Conservation (phyloP, 2,329 filamentous ascomycete genomes). For the Ascochyta lentis region DNA sequence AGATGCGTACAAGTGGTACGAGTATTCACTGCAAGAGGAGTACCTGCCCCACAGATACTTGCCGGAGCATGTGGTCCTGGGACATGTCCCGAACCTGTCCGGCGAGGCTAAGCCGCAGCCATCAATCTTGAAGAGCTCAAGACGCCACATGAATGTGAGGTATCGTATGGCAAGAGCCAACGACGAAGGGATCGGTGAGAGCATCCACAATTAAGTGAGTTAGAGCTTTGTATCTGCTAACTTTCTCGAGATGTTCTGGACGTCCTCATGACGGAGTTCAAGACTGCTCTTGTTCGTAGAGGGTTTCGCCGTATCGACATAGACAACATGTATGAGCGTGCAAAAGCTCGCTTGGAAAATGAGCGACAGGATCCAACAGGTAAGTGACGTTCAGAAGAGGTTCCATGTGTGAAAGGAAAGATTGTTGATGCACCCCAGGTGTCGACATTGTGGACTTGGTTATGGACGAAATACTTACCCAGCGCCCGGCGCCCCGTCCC, state of each 20-base stretch:
- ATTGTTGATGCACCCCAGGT: constrained; percentile 8
- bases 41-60: constrained; percentile 34
- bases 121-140: constrained; percentile 1
- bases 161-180: constrained; percentile 35
- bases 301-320: constrained; percentile 30
- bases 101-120: constrained; percentile 23
- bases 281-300: constrained; percentile 22
- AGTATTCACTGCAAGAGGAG: constrained; percentile 36
- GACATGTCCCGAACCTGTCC: constrained; percentile 23
- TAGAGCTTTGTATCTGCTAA: not conserved
- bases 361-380: constrained; percentile 28
- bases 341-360: constrained; percentile 22
- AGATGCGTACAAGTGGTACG: constrained; percentile 41
- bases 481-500: not conserved
- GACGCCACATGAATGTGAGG: constrained; percentile 24
- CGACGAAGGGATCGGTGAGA: constrained; percentile 34
- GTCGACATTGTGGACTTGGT: constrained; percentile 39
- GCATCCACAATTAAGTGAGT: not conserved
- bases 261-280: constrained; percentile 33
- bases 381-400: not conserved
- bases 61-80: constrained; percentile 35
- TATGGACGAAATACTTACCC: constrained; percentile 24
- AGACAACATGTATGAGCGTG: constrained; percentile 20
- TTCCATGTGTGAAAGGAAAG: not conserved
- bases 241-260: constrained; percentile 33